phyloP scores from a whole-genome alignment of 108 stramenopile genomes.

The Nitzschia sp. region DNA sequence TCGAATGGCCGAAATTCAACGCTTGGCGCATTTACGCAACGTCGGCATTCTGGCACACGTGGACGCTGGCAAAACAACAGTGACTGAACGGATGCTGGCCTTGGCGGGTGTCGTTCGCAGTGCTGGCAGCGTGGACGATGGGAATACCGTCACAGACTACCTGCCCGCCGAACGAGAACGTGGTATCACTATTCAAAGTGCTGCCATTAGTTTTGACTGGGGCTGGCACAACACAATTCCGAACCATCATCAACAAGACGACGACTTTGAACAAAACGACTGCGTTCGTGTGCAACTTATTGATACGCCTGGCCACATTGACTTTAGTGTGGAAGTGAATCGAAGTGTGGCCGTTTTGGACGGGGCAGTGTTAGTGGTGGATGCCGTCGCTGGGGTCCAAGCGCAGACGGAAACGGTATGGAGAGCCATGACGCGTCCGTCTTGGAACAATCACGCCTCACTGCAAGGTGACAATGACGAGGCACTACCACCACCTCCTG shows the following conservation, averaged over 20 bases:
- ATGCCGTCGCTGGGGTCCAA: slow-evolving; percentile 98
- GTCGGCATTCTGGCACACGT: slow-evolving; percentile 98
- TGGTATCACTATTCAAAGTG: slow-evolving; percentile 98
- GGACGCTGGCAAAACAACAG: slow-evolving; percentile 99
- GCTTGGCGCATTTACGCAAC: slow-evolving; percentile 73
- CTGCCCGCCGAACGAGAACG: slow-evolving; percentile 96
- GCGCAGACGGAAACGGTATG: slow-evolving; percentile 98
- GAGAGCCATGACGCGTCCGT: slow-evolving; percentile 80
- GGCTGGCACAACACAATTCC: slow-evolving; percentile 62
- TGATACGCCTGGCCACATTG: slow-evolving; percentile 99
- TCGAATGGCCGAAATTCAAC: slow-evolving; percentile 31
- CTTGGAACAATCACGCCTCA: slow-evolving; percentile 50
- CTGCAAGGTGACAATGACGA: slow-evolving; percentile 13
- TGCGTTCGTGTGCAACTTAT: slow-evolving; percentile 71
- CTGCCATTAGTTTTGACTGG: slow-evolving; percentile 95
- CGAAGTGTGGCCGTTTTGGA: slow-evolving; percentile 96
- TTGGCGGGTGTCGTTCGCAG: slow-evolving; percentile 80
- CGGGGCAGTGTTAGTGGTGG: slow-evolving; percentile 95
- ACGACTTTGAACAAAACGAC: slow-evolving; percentile 48
- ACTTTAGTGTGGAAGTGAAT: slow-evolving; percentile 98
- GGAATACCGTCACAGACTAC: slow-evolving; percentile 98
- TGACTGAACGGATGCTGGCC: slow-evolving; percentile 98
- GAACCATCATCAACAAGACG: slow-evolving; percentile 12
- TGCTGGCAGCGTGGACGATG: slow-evolving; percentile 92
- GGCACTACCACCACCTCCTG: neutral